Evolutionary conservation across 1,139 yeast species (phyloP), one percentile per base, ranked within the genome.

Genomic region (Pneumocystis canis): DNA sequence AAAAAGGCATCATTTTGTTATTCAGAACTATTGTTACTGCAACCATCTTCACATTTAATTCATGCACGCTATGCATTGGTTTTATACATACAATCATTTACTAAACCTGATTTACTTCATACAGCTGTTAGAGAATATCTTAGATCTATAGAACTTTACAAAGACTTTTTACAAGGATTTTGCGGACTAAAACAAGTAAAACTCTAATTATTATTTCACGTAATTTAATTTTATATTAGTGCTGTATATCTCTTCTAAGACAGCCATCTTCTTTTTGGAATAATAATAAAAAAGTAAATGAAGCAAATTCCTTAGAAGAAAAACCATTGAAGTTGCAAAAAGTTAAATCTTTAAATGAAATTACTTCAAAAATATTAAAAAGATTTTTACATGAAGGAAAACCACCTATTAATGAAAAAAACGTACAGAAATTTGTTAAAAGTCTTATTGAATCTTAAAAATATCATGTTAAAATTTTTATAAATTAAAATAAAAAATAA

Each of bases 61-160:
- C 85, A 83, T 76, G 82, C 84, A 53, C 77, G 81, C 62, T 75
- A 84, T 25, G 95, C 88, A 1, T 83, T 81, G 67, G 64, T 77
- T 31, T 68, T 69, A 58, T 61, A 61, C 37, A 62, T 62, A n/a
- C 63, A 57, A 53, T 59, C 61, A 37, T 32, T 60, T 3, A 60
- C 62, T 30, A 33, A 37, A 32, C 60, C 59, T 16, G 60, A 57
- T 20, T 56, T 40, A 20, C 37, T 60, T 16, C 61, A 61, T 63
- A 73, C 73, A 58, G 73, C 79, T 3, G 71, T 85, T 58, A 78
- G 83, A 69, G 79, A 82, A 69, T 86, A 82, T 69, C 75, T 85
- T 63, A 79, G 92, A 66, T 75, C 89, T n/a, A 82, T 87, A 9
- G 97, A 89, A 73, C 76, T 89, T 59, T 84, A 87, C 68, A 86